These are phyloP conservation scores for Pichia kudriavzevii DNA, from an alignment of 1,139 yeast species.

Conservation along the genomic window DNA sequence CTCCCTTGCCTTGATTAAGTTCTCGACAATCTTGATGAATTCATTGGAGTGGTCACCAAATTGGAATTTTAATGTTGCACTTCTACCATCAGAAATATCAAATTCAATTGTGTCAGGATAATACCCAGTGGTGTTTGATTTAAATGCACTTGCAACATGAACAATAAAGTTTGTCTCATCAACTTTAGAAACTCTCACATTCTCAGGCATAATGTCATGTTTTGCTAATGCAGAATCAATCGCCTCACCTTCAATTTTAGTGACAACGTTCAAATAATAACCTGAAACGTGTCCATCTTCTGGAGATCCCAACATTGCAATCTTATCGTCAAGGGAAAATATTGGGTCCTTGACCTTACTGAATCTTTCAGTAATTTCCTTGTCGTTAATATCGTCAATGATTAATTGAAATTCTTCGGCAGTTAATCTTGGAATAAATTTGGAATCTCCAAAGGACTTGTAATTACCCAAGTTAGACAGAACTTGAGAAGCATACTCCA, in stretches of 20 bases:
- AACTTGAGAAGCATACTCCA: constrained; percentile 78
- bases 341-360: constrained; percentile 40
- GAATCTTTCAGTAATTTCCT: constrained; percentile 35
- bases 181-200: constrained; percentile 60
- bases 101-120: constrained; percentile 32
- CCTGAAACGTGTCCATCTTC: constrained; percentile 67
- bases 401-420: constrained; percentile 42
- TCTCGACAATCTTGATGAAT: constrained; percentile 50
- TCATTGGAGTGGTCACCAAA: constrained; percentile 75
- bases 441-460: constrained; percentile 84
- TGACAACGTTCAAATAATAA: constrained; percentile 52
- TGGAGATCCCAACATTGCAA: constrained; percentile 67
- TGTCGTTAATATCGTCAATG: constrained; percentile 35
- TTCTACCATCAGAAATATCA: constrained; percentile 28
- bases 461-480: constrained; percentile 77
- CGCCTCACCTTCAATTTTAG: constrained; percentile 56
- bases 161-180: constrained; percentile 41
- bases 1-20: constrained; percentile 49
- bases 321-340: constrained; percentile 42
- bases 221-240: constrained; percentile 57
- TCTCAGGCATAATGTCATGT: constrained; percentile 70
- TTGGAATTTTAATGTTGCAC: constrained; percentile 38
- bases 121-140: constrained; percentile 37
- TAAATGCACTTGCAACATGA: constrained; percentile 53
- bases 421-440: constrained; percentile 63